A percentile compares a stretch with the other conserved stretches of the same genome.
Evolutionary conservation across 768 basidiomycete genomes (phyloP).

Genomic region (Phlebiopsis gigantea): DNA sequence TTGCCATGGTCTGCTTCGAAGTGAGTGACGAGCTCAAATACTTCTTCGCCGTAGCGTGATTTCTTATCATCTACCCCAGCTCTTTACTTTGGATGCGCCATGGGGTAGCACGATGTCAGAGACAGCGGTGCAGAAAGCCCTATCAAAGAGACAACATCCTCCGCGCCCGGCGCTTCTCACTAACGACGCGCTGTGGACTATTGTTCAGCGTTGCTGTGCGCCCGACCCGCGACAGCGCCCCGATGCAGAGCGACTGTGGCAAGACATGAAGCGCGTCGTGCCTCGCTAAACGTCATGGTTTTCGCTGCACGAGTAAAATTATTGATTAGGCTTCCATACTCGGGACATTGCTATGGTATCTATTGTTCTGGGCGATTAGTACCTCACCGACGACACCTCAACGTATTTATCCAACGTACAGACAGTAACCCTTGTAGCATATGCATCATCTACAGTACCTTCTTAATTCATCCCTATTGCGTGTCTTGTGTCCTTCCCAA

Average conservation of each 20-base stretch:
- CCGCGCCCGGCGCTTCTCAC: neutral
- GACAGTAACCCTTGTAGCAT: neutral
- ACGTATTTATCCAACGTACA: neutral
- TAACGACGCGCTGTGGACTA: neutral
- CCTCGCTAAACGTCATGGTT: neutral
- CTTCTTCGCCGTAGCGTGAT: neutral
- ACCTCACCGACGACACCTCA: neutral
- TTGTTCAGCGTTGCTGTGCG: neutral
- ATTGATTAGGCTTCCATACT: neutral
- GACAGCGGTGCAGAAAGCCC: too few relatives aligned
- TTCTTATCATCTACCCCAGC: neutral
- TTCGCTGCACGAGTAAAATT: neutral
- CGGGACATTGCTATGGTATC: neutral
- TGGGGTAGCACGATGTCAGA: neutral
- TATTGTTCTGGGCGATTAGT: neutral
- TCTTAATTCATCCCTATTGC: too few relatives aligned
- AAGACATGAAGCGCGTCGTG: neutral
- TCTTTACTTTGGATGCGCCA: neutral
- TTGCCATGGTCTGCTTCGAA: slow-evolving; percentile 1
- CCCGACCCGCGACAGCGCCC: neutral
- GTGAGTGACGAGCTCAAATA: neutral
- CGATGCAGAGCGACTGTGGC: neutral
- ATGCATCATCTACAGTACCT: neutral
- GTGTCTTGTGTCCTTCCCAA: too few relatives aligned
- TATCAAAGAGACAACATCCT: neutral